Conservation (phyloP, 495 filamentous ascomycete species). For the Penicillium cataractarum region DNA sequence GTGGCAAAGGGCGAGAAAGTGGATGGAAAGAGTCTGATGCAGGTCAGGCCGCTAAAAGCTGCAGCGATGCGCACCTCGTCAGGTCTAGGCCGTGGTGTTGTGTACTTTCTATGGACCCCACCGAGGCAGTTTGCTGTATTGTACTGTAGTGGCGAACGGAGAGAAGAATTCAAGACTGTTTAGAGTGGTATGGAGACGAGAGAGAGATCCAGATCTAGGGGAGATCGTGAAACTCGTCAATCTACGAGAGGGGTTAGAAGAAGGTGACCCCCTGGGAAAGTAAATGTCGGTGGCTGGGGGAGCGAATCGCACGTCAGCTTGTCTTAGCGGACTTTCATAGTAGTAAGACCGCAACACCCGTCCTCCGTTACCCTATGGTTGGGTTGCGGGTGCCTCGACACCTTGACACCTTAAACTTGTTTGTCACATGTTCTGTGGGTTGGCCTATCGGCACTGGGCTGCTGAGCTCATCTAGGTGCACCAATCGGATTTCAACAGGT, state of each 20-base stretch:
- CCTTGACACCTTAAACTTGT: neutral
- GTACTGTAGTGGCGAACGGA: conserved; percentile 9
- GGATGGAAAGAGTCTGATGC: conserved; percentile 29
- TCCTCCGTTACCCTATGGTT: neutral
- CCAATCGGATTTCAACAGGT: no score
- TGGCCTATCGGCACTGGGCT: no score
- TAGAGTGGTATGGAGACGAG: neutral
- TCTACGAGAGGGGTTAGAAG: conserved; percentile 1
- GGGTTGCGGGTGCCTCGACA: neutral
- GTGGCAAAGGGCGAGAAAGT: conserved; percentile 21
- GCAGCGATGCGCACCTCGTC: conserved; percentile 35
- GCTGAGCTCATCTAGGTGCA: no score
- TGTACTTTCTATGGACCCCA: conserved; percentile 28
- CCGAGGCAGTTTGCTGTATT: conserved; percentile 19
- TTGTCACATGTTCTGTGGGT: no score
- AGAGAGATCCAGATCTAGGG: neutral
- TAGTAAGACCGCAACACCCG: neutral
- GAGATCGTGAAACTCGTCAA: neutral
- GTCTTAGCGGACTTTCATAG: neutral
- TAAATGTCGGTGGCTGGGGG: conserved; percentile 8
- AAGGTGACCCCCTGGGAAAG: conserved; percentile 4
- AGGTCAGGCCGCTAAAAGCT: conserved; percentile 37
- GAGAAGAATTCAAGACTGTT: neutral
- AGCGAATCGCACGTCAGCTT: conserved; percentile 4
- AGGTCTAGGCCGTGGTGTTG: conserved; percentile 33